Percentiles rank a stretch among this genome's conserved stretches.
Evolutionary conservation across 441 rosid genomes (phyloP).

Genomic region (Jatropha podagrica): DNA sequence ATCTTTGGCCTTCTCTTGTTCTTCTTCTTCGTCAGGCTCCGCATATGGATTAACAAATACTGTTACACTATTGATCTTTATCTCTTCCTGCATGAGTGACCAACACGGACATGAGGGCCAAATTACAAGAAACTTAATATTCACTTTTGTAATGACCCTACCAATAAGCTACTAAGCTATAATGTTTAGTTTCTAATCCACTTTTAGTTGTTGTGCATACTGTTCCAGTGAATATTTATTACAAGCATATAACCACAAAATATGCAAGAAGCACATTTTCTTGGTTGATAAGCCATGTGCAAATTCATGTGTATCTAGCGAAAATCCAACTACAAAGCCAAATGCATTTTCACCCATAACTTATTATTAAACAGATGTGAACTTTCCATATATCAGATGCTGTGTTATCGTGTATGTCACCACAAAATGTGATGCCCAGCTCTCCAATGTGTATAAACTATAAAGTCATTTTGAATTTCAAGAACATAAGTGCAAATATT

Average conservation of each 20-base stretch:
- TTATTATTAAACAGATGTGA: neutral
- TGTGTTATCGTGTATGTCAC: neutral
- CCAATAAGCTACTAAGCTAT: neutral
- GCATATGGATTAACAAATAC: slow-evolving; percentile 88
- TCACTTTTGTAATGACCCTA: neutral
- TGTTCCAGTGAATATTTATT: too few relatives aligned
- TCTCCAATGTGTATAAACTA: neutral
- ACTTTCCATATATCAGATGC: neutral
- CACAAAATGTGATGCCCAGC: neutral
- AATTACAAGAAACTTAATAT: slow-evolving; percentile 1
- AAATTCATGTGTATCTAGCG: neutral
- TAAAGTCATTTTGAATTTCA: neutral
- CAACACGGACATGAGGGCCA: slow-evolving; percentile 11
- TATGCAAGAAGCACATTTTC: neutral
- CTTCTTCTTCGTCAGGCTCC: slow-evolving; percentile 84
- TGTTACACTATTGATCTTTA: slow-evolving; percentile 63
- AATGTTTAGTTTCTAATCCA: neutral
- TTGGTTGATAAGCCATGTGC: neutral
- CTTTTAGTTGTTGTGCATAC: neutral
- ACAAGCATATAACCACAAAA: too few relatives aligned
- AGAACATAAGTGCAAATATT: neutral
- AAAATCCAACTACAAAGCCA: neutral
- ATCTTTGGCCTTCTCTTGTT: slow-evolving; percentile 57
- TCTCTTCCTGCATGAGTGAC: slow-evolving; percentile 67
- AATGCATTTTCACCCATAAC: neutral